Conservation (phyloP, 2,329 filamentous ascomycete species). For the Thielaviopsis euricoi region DNA sequence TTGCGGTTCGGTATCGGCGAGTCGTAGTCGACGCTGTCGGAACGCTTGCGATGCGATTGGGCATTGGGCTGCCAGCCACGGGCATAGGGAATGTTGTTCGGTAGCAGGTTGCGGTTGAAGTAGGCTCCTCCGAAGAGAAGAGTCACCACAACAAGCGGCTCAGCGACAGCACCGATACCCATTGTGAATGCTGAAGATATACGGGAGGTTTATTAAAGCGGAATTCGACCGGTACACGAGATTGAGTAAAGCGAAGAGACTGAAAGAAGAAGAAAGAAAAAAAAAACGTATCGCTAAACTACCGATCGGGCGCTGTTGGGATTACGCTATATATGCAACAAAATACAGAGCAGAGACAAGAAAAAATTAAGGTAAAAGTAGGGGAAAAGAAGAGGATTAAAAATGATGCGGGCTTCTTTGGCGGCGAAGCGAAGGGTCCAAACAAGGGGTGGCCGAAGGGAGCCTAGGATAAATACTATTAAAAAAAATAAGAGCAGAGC, state of each 20-base stretch:
- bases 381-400: background rate
- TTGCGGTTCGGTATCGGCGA: background rate
- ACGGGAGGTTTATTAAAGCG: background rate
- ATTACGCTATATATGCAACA: constrained; percentile 1
- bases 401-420: background rate
- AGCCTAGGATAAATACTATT: background rate
- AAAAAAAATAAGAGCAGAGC: background rate
- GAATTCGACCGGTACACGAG: background rate
- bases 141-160: constrained; percentile 26
- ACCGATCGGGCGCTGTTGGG: background rate
- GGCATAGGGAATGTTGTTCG: constrained; percentile 11
- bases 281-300: background rate
- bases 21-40: constrained; percentile 12
- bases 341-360: background rate
- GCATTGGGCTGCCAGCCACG: constrained; percentile 10
- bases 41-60: constrained; percentile 12
- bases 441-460: background rate
- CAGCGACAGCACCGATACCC: constrained; percentile 25
- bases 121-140: constrained; percentile 28
- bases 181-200: constrained; percentile 15
- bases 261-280: background rate
- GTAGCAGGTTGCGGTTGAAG: constrained; percentile 24
- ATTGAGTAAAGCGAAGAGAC: background rate
- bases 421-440: background rate
- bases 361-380: background rate